Base-by-base conservation (phyloP, 768 basidiomycete species). In the Boletus vermiculosoides region DNA sequence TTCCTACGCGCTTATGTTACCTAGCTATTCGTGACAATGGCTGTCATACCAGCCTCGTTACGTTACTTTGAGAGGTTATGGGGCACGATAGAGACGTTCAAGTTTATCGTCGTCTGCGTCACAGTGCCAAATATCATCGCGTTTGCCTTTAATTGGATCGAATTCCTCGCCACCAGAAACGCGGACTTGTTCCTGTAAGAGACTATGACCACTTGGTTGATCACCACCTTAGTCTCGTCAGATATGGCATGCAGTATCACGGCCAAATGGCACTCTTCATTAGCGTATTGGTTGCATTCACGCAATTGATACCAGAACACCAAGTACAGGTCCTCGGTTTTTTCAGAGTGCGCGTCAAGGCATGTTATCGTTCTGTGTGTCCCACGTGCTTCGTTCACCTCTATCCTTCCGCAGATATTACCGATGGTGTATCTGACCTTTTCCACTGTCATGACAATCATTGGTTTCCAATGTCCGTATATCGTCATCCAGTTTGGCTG, bases 401-500 rank as follows among this genome's bases (percentile, higher is more conserved):
- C 56, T 59, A 36, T 52, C 40, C 18, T 31, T 53, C 41, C 53
- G n/a, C 67, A 98, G 95, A 85, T 81, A 9, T 74, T 98, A 31
- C 96, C 96, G n/a, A 97, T 98, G 87, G 84, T 87, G 34, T 94
- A 98, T 73, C 81, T 98, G 57, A 88, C 91, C 2, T 73, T 98
- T 55, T 98, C 95, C 11, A 93, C 90, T 57, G 81, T 97, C 28
- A 78, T 93, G 75, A 88, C 86, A 60, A 62, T 96, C 47, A 56
- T 94, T 45, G 94, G 93, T 22, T 87, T 87, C 75, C 94, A 94
- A 70, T 88, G 85, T 55, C 94, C 93, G 16, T 96, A 85, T 78
- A 92, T 95, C 50, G 76, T 94, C 67, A 94, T 98, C 61, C 97
- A 99, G 69, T 99, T 98, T 71, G 97, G 96, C n/a, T 99, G 96